Percentiles rank a stretch among this genome's conserved stretches.
phyloP scores from a whole-genome alignment of 2,329 filamentous ascomycete genomes.

The Lithohypha guttulata region DNA sequence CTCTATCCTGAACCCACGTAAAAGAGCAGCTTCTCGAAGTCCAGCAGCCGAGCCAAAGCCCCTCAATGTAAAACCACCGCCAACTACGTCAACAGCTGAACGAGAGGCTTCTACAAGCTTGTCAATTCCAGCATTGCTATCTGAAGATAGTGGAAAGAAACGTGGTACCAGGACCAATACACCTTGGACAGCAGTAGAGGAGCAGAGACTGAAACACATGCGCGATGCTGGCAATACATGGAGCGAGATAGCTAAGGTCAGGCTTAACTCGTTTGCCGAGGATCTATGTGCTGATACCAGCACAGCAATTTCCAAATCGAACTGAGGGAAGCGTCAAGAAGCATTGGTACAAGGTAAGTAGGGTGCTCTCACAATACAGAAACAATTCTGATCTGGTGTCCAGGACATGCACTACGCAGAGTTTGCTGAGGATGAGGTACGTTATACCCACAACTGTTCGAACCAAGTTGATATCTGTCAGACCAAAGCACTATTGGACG shows the following conservation, averaged over 20 bases:
- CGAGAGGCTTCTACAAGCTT: slow-evolving; percentile 4
- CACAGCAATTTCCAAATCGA: slow-evolving; percentile 74
- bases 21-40: slow-evolving; percentile 32
- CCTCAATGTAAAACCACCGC: slow-evolving; percentile 12
- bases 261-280: slow-evolving; percentile 20
- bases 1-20: slow-evolving; percentile 29
- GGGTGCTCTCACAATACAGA: slow-evolving; percentile 19
- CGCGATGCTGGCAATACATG: slow-evolving; percentile 85
- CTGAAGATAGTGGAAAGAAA: slow-evolving; percentile 53
- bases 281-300: slow-evolving; percentile 1
- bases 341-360: slow-evolving; percentile 90
- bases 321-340: slow-evolving; percentile 99
- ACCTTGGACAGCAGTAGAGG: slow-evolving; percentile 91
- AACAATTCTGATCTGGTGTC: slow-evolving; percentile 15
- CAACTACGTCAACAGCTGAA: slow-evolving; percentile 11
- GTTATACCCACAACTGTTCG: slow-evolving; percentile 15
- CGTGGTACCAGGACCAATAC: slow-evolving; percentile 87
- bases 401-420: slow-evolving; percentile 99
- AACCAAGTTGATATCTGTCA: slow-evolving; percentile 12
- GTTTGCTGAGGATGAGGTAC: slow-evolving; percentile 92
- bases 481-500: slow-evolving; percentile 57
- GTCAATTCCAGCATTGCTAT: slow-evolving; percentile 14
- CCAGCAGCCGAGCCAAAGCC: slow-evolving; percentile 15
- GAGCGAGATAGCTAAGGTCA: slow-evolving; percentile 95
- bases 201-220: slow-evolving; percentile 86